Evolutionary conservation across 1,139 yeast species (phyloP).

Genomic region (Geotrichum klebahnii): DNA sequence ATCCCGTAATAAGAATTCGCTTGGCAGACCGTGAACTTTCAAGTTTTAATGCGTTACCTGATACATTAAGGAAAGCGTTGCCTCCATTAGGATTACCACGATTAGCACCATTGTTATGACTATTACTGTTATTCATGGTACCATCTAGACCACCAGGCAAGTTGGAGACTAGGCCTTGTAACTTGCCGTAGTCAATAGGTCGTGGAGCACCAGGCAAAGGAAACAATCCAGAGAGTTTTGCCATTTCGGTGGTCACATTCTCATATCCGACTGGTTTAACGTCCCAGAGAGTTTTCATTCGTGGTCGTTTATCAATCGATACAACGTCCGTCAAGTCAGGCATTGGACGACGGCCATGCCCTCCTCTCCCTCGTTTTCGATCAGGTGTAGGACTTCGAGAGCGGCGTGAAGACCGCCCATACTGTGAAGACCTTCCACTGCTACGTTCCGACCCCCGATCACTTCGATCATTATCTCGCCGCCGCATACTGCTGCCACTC

Average conservation of each 20-base stretch:
- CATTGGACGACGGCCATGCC: slow-evolving; percentile 23
- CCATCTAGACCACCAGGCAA: slow-evolving; percentile 10
- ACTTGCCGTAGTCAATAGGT: slow-evolving; percentile 52
- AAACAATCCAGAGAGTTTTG: slow-evolving; percentile 76
- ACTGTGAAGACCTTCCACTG: slow-evolving; percentile 22
- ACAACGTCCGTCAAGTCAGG: slow-evolving; percentile 37
- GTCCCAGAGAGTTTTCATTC: slow-evolving; percentile 67
- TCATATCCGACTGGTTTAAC: slow-evolving; percentile 71
- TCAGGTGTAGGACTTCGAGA: slow-evolving; percentile 20
- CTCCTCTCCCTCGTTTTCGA: slow-evolving; percentile 19
- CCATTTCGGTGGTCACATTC: slow-evolving; percentile 68
- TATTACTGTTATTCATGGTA: neutral
- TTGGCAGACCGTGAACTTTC: slow-evolving; percentile 41
- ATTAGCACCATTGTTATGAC: neutral
- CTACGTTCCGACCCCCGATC: slow-evolving; percentile 24
- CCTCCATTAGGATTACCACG: slow-evolving; percentile 2
- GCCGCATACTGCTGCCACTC: slow-evolving; percentile 22
- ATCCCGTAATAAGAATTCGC: slow-evolving; percentile 48
- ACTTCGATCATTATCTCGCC: slow-evolving; percentile 24
- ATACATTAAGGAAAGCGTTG: slow-evolving; percentile 10
- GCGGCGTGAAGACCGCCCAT: slow-evolving; percentile 23
- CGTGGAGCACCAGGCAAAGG: slow-evolving; percentile 69
- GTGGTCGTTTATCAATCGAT: slow-evolving; percentile 45
- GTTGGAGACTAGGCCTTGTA: slow-evolving; percentile 46
- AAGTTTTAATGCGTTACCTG: slow-evolving; percentile 26